Evolutionary conservation across 1,284 basidiomycete genomes (phyloP), one percentile per base, ranked within the genome.

Genomic region (Sanguinoderma infundibulare): DNA sequence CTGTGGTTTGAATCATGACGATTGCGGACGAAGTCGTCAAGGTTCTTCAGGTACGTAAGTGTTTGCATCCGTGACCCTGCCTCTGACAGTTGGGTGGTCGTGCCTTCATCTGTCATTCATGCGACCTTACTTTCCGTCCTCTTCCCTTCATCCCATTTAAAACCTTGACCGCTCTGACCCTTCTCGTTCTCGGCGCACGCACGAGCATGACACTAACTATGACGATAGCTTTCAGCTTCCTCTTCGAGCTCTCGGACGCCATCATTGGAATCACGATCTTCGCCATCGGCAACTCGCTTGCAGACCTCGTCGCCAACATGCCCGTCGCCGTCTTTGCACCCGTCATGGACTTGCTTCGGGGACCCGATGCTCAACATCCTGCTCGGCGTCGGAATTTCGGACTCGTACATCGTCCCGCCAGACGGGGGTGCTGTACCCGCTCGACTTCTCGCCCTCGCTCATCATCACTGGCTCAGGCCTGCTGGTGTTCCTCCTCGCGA

Each of bases 281-380:
- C 71, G 97, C 96, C 0, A 85, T 98, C 35, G 97, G 97, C 24
- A 98, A 98, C 77, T 96, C 94, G 35, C 85, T 98, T 7, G 97
- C 96, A 1, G 97, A 99, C 76, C 85, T 98, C 20, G 96, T 99
- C 2, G 96, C 97, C 36, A 98, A 99, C 77, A 91, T 95, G 77
- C 96, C 94, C 52, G 94, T 95, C 9, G 95, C 95, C 20, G 90
- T 89, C 32, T 92, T 92, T 70, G 90, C 91, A 10, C 91, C 91
- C 28, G 87, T 92, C 70, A 95, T 95, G 94, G 94, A 90, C 22
- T 95, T 97, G 96, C 75, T 96, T 96, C 70, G 95, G 94, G 53
- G 92, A 94, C 1, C 95, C 95, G 0, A 96, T 99, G 95, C 88
- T 98, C 68, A 99, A 98, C 78, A 94, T 99, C 67, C 86, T 98